These are phyloP conservation scores for Penicillium carneum DNA, from an alignment of 2,329 filamentous ascomycete species.

Conservation along the genomic window DNA sequence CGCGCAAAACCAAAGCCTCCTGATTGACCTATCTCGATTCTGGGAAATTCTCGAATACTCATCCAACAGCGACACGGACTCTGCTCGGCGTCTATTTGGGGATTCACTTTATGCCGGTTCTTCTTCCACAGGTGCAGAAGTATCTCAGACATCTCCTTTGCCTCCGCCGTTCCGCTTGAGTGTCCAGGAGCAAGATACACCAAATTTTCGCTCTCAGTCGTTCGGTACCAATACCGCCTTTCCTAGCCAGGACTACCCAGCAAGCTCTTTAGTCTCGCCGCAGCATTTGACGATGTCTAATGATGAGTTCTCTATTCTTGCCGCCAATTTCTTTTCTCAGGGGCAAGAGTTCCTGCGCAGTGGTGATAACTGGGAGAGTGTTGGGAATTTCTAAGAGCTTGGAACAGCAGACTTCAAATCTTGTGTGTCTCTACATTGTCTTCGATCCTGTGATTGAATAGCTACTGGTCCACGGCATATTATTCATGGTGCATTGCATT, in stretches of 20 bases:
- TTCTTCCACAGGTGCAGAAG: constrained; percentile 43
- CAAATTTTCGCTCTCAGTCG: constrained; percentile 31
- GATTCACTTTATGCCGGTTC: constrained; percentile 47
- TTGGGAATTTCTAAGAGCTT: constrained; percentile 42
- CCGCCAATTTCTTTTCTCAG: constrained; percentile 58
- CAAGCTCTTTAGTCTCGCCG: constrained; percentile 32
- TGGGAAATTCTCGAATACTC: constrained; percentile 60
- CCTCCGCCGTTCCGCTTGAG: constrained; percentile 54
- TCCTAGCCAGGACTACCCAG: constrained; percentile 26
- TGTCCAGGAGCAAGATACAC: constrained; percentile 31
- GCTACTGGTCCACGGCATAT: background rate
- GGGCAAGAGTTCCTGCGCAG: constrained; percentile 53
- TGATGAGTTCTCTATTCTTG: constrained; percentile 57
- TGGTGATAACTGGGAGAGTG: constrained; percentile 48
- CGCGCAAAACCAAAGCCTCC: constrained; percentile 46
- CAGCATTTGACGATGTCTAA: constrained; percentile 41
- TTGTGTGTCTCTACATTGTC: background rate
- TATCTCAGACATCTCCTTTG: constrained; percentile 54
- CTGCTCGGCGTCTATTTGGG: constrained; percentile 53
- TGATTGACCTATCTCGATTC: constrained; percentile 58
- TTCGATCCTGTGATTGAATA: background rate
- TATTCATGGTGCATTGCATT: background rate
- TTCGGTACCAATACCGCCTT: constrained; percentile 30
- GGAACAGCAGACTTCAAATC: background rate
- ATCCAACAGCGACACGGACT: constrained; percentile 50